Evolutionary conservation across 1,284 basidiomycete species (phyloP).

Genomic region (Afroboletus lepidellus): DNA sequence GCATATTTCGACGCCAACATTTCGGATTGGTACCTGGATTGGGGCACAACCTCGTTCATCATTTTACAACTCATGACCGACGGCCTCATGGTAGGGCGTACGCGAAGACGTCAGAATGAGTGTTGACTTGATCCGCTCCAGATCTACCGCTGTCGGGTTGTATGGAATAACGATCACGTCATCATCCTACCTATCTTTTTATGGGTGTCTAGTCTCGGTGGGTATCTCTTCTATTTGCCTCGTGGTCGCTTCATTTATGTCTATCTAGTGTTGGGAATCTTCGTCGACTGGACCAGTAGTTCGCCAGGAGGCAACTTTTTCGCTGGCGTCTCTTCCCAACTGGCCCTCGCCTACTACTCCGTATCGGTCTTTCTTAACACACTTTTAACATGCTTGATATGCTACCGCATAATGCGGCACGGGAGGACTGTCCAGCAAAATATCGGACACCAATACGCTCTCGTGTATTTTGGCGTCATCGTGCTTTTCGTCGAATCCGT

Average conservation of each 20-base stretch:
- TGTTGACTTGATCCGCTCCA: slow-evolving; percentile 1
- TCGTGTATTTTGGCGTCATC: neutral
- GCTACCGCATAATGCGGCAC: neutral
- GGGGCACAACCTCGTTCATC: slow-evolving; percentile 8
- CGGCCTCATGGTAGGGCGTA: slow-evolving; percentile 22
- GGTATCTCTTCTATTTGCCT: slow-evolving; percentile 7
- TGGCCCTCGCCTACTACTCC: neutral
- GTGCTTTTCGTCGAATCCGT: too few species aligned
- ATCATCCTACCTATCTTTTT: slow-evolving; percentile 7
- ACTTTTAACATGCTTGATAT: neutral
- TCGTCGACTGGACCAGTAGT: neutral
- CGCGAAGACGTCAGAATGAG: neutral
- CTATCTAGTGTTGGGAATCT: neutral
- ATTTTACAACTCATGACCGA: slow-evolving; percentile 31
- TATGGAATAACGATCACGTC: too few species aligned
- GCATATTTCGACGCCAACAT: slow-evolving; percentile 11
- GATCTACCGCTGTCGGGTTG: slow-evolving; percentile 7
- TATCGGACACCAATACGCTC: neutral
- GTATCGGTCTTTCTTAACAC: neutral
- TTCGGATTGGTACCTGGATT: slow-evolving; percentile 23
- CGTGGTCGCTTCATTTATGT: slow-evolving; percentile 1
- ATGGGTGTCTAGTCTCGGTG: too few species aligned
- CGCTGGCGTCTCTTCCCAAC: neutral
- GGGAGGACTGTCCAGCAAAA: neutral
- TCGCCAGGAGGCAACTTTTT: neutral